A percentile compares a stretch with the other conserved stretches of the same genome.
Conservation (phyloP, 306 rosid genomes). For the Pyrus bretschneideri region DNA sequence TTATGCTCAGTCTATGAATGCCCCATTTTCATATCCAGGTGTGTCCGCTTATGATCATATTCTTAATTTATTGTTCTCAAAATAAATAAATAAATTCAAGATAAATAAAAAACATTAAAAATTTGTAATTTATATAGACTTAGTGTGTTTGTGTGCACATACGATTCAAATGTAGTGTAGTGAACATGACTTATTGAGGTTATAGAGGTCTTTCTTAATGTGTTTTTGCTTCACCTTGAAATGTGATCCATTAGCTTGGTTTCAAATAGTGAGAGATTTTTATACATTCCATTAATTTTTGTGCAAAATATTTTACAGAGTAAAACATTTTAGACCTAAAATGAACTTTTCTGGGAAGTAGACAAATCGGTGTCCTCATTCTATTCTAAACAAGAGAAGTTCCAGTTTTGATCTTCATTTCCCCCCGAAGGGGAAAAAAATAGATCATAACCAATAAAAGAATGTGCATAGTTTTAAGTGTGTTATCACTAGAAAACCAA, state of each 20-base stretch:
- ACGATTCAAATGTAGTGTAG: background rate
- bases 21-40: conserved; percentile 96
- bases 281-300: background rate
- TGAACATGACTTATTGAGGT: background rate
- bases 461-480: background rate
- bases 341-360: background rate
- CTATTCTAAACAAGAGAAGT: background rate
- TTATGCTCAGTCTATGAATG: conserved; percentile 79
- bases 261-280: background rate
- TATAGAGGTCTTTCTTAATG: background rate
- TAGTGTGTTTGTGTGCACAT: background rate
- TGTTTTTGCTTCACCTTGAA: background rate
- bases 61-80: background rate
- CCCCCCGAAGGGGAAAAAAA: background rate
- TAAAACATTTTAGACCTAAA: background rate
- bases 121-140: background rate
- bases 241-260: background rate
- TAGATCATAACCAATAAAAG: background rate
- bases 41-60: conserved; percentile 20
- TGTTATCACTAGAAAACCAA: background rate
- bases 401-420: background rate
- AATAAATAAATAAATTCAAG: background rate
- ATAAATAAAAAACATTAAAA: no score
- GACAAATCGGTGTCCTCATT: background rate
- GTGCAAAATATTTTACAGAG: background rate